phyloP scores from a whole-genome alignment of 2,329 filamentous ascomycete species.

The Colletotrichum lini region DNA sequence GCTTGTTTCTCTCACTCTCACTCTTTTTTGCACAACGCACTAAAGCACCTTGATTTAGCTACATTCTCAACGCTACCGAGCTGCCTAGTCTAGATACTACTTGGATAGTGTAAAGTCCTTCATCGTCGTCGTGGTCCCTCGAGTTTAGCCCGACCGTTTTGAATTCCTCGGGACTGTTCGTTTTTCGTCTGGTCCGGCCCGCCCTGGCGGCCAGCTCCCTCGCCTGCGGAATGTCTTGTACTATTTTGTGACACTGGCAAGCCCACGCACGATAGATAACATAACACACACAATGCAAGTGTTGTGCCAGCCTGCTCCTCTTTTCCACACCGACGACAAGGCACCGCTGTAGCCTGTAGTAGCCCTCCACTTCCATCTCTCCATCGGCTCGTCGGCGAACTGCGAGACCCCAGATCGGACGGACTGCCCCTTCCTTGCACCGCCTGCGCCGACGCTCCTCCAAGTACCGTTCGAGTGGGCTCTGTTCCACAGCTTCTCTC shows the following conservation, averaged over 20 bases:
- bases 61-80: neutral
- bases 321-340: neutral
- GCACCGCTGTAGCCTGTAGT: slow-evolving; percentile 21
- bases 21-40: neutral
- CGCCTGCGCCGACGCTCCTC: neutral
- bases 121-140: too few species aligned
- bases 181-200: neutral
- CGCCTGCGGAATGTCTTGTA: neutral
- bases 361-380: slow-evolving; percentile 34
- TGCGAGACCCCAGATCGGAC: slow-evolving; percentile 37
- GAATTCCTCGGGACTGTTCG: neutral
- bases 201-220: too few species aligned
- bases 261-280: neutral
- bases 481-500: slow-evolving; percentile 7
- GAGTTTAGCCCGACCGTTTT: neutral
- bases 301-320: neutral
- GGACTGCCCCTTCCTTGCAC: slow-evolving; percentile 16
- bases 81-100: too few species aligned
- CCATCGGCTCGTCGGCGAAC: slow-evolving; percentile 39
- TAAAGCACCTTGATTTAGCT: neutral
- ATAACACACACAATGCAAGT: too few species aligned
- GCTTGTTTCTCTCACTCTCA: neutral
- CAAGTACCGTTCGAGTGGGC: neutral
- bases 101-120: too few species aligned
- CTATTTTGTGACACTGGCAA: neutral